Conservation (phyloP, 179 eudicot genomes). For the Corrigiola litoralis region DNA sequence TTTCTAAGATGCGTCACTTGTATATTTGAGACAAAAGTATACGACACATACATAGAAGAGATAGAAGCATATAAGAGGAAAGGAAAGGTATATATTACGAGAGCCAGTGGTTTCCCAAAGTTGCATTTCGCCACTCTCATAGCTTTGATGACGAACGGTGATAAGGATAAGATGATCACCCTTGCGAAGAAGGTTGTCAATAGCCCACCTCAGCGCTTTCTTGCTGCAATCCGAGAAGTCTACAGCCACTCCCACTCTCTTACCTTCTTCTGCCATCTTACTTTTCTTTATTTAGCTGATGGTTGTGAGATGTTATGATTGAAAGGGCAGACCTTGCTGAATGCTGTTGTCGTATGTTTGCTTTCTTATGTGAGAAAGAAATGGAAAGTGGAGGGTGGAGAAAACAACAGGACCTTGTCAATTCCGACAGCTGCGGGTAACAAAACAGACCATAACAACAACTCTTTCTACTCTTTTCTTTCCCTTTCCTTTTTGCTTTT, state of each 20-base stretch:
- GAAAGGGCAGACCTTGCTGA: no score
- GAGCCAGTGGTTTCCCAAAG: conserved; percentile 47
- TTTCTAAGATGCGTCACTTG: not conserved
- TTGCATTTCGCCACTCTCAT: conserved; percentile 37
- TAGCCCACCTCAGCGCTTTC: conserved; percentile 70
- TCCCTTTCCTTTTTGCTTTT: no score
- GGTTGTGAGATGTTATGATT: no score
- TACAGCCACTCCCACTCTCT: conserved; percentile 77
- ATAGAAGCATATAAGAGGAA: not conserved
- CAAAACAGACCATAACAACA: no score
- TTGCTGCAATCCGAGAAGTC: conserved; percentile 77
- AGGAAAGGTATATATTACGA: conserved; percentile 19
- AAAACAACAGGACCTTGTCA: no score
- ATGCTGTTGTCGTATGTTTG: no score
- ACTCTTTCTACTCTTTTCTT: no score
- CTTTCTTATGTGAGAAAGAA: not conserved
- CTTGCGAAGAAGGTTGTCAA: conserved; percentile 50
- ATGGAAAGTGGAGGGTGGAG: no score
- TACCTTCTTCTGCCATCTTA: conserved; percentile 38
- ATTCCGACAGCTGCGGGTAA: no score
- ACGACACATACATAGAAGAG: no score
- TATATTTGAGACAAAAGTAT: not conserved
- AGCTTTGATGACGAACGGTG: conserved; percentile 17
- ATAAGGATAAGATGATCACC: conserved; percentile 81
- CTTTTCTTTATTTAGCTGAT: not conserved